phyloP scores from a whole-genome alignment of 164 flowering plant species.

The Tinospora cordifolia region DNA sequence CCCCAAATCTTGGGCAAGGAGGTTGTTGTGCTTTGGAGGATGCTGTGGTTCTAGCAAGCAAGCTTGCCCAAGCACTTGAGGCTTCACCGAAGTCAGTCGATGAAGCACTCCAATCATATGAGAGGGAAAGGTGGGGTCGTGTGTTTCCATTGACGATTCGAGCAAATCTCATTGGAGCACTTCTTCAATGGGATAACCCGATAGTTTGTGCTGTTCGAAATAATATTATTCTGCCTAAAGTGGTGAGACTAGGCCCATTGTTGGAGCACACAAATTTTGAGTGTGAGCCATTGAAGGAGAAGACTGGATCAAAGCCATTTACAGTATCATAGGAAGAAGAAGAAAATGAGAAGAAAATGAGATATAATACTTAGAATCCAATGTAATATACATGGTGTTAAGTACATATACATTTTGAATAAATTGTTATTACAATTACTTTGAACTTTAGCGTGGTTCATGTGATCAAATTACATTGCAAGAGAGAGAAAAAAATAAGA shows the following conservation, averaged over 20 bases:
- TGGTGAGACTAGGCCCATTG: conserved; percentile 50
- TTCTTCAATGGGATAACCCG: conserved; percentile 78
- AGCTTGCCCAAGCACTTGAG: conserved; percentile 44
- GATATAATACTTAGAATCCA: too few relatives aligned
- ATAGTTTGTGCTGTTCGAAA: conserved; percentile 60
- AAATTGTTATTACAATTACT: too few relatives aligned
- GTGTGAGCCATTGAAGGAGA: conserved; percentile 42
- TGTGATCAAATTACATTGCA: too few relatives aligned
- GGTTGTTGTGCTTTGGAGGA: conserved; percentile 92
- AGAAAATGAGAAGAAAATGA: too few relatives aligned
- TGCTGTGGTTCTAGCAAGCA: conserved; percentile 58
- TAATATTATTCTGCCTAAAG: conserved; percentile 26
- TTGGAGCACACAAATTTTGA: conserved; percentile 76
- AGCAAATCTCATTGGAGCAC: conserved; percentile 66
- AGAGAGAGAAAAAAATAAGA: too few relatives aligned
- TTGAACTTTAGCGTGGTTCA: too few relatives aligned
- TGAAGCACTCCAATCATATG: conserved; percentile 47
- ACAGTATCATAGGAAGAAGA: too few relatives aligned
- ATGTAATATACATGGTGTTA: too few relatives aligned
- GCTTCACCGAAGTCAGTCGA: conserved; percentile 29
- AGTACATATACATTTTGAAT: too few relatives aligned
- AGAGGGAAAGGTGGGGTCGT: conserved; percentile 66
- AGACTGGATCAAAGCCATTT: too few relatives aligned
- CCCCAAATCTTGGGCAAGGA: conserved; percentile 96
- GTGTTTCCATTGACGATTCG: conserved; percentile 64